phyloP scores from a whole-genome alignment of 768 basidiomycete species.

The Hemileccinum impolitum region DNA sequence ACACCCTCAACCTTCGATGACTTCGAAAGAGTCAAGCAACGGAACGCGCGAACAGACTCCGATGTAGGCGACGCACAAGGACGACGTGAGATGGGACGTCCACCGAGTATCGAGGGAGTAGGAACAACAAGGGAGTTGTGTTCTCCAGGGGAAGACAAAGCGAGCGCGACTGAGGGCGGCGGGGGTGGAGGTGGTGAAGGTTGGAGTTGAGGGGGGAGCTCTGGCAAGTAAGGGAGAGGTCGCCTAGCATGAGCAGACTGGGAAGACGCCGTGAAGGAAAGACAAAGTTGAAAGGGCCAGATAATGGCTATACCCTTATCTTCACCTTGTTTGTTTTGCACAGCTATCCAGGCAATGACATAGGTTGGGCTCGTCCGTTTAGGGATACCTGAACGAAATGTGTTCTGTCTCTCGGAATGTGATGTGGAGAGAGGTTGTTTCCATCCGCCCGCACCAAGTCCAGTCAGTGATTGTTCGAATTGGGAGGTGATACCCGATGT shows the following conservation, averaged over 20 bases:
- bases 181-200: constrained; percentile 44
- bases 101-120: constrained; percentile 9
- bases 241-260: constrained; percentile 36
- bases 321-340: constrained; percentile 77
- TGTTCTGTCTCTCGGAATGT: constrained; percentile 21
- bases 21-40: constrained; percentile 50
- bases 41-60: constrained; percentile 42
- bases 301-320: constrained; percentile 75
- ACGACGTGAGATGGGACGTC: constrained; percentile 33
- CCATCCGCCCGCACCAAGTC: constrained; percentile 62
- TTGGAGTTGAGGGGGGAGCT: constrained; percentile 61
- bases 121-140: background rate
- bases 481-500: constrained; percentile 56
- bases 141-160: constrained; percentile 19
- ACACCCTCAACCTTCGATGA: constrained; percentile 49
- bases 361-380: constrained; percentile 34
- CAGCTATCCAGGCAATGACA: constrained; percentile 69
- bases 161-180: constrained; percentile 30
- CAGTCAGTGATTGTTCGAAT: constrained; percentile 60
- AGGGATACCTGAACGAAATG: constrained; percentile 17
- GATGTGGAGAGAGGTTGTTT: constrained; percentile 6
- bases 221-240: constrained; percentile 55
- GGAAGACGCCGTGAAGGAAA: constrained; percentile 38
- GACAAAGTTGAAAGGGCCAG: constrained; percentile 65
- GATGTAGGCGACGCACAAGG: constrained; percentile 34